These are phyloP conservation scores for Penicillium sp. DNA, from an alignment of 2,329 filamentous ascomycete genomes.

Conservation along the genomic window DNA sequence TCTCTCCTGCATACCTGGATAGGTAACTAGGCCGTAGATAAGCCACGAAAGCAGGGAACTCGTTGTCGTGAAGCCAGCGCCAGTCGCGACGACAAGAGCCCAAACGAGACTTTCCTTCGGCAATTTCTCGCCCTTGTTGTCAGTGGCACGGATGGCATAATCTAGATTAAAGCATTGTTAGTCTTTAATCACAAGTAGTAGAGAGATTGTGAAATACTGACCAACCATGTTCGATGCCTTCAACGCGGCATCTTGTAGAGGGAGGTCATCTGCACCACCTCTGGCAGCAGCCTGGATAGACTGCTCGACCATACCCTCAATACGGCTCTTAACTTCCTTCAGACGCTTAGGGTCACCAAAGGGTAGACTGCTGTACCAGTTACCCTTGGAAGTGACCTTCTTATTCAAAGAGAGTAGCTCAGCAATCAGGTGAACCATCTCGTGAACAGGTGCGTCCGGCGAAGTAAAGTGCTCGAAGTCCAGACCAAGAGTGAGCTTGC, in stretches of 20 bases:
- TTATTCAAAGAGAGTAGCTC: constrained; percentile 58
- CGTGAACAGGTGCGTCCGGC: constrained; percentile 50
- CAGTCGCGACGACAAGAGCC: no score
- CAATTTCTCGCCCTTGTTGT: no score
- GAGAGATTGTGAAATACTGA: constrained; percentile 23
- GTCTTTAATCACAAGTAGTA: not conserved
- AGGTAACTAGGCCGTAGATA: no score
- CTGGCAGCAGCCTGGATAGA: constrained; percentile 23
- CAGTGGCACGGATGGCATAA: no score
- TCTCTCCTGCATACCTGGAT: no score
- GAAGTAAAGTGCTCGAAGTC: constrained; percentile 48
- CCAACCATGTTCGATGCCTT: constrained; percentile 39
- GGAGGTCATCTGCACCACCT: constrained; percentile 31
- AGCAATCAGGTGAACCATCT: constrained; percentile 54
- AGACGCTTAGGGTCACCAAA: constrained; percentile 58
- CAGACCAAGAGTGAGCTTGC: constrained; percentile 46
- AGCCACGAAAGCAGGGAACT: no score
- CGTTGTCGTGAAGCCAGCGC: no score
- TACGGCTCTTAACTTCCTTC: constrained; percentile 13
- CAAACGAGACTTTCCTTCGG: no score
- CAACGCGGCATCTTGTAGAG: constrained; percentile 49
- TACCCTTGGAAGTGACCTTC: constrained; percentile 54
- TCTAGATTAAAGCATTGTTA: no score
- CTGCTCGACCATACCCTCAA: constrained; percentile 25
- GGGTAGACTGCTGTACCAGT: constrained; percentile 58